Base-by-base conservation (phyloP, 1,284 basidiomycete species). In the Xerocomus amazonicus region DNA sequence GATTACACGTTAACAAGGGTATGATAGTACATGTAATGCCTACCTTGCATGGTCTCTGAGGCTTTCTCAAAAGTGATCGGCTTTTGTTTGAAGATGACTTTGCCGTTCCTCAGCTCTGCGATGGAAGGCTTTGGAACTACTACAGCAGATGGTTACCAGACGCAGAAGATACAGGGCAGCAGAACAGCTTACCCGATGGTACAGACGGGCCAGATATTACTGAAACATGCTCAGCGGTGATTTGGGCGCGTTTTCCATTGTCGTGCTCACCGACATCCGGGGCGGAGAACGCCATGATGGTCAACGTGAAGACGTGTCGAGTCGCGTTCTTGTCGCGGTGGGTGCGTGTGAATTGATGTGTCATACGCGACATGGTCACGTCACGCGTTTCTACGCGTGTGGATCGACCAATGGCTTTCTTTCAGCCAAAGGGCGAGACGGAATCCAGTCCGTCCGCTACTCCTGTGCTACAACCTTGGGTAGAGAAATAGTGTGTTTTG, bases 401-500 rank as follows among this genome's bases (percentile, higher is more conserved):
- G 10, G n/a, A 26, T 32, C 14, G 6, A 10, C 14, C 27, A 35
- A 84, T 84, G 81, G 74, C 61, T 45, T 87, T 89, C 74, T 87
- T 90, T 61, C 73, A 79, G 53, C 68, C 65, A 58, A 73, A 77
- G 55, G 59, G 70, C 48, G 56, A 66, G 52, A 62, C 74, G 45
- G 59, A 69, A 1, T 62, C 69, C 27, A 75, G 76, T 58, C 73
- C 74, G 31, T 56, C 65, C 0, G 68, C 75, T 13, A 83, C 86
- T 55, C 81, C 84, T 4, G 77, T 77, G 35, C 68, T 87, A 32
- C 92, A 97, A 66, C 95, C 95, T 54, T 98, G 95, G 95, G 93
- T 98, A 0, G 95, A 98, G 73, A 97, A 97, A 81, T 98, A 97
- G 92, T 93, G 45, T 46, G 76, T 68, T 13, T 33, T 23, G 4